Conservation (phyloP, 2,329 filamentous ascomycete species). For the Amauroascus verrucosus region DNA sequence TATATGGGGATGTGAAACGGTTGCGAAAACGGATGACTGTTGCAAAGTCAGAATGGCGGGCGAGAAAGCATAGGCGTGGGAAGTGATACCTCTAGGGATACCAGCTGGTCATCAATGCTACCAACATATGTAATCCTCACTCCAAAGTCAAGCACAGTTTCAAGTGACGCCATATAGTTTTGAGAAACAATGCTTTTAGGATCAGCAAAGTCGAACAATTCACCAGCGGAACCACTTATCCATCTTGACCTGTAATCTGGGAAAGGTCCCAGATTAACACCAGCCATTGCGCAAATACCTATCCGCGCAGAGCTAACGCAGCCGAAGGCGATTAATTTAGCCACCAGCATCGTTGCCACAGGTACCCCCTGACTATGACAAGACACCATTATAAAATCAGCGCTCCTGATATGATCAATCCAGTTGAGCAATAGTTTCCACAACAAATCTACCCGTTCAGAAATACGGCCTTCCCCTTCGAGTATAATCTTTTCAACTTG, state of each 20-base stretch:
- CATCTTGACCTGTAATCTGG: slow-evolving; percentile 82
- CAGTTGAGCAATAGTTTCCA: slow-evolving; percentile 94
- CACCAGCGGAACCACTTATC: slow-evolving; percentile 80
- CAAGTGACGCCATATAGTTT: slow-evolving; percentile 66
- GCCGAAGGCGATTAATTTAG: slow-evolving; percentile 83
- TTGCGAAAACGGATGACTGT: slow-evolving; percentile 73
- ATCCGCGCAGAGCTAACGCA: slow-evolving; percentile 67
- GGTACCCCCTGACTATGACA: slow-evolving; percentile 95
- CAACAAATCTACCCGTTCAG: slow-evolving; percentile 76
- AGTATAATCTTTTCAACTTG: slow-evolving; percentile 90
- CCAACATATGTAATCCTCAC: slow-evolving; percentile 79
- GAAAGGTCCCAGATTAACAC: slow-evolving; percentile 88
- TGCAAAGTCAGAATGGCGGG: not conserved
- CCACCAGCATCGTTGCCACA: slow-evolving; percentile 81
- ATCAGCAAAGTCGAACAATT: slow-evolving; percentile 87
- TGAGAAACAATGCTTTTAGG: slow-evolving; percentile 71
- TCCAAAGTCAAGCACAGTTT: slow-evolving; percentile 64
- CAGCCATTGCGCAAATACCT: slow-evolving; percentile 80
- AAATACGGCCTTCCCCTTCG: slow-evolving; percentile 87
- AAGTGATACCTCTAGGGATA: slow-evolving; percentile 66
- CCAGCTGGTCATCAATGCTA: slow-evolving; percentile 93
- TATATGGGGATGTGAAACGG: slow-evolving; percentile 80
- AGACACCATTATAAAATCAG: slow-evolving; percentile 83
- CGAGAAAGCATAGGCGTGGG: slow-evolving; percentile 12
- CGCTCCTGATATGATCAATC: slow-evolving; percentile 78